A percentile compares a stretch with the other conserved stretches of the same genome.
phyloP scores from a whole-genome alignment of 2,329 filamentous ascomycete species.

The Arthrobotrys sphaeroides region DNA sequence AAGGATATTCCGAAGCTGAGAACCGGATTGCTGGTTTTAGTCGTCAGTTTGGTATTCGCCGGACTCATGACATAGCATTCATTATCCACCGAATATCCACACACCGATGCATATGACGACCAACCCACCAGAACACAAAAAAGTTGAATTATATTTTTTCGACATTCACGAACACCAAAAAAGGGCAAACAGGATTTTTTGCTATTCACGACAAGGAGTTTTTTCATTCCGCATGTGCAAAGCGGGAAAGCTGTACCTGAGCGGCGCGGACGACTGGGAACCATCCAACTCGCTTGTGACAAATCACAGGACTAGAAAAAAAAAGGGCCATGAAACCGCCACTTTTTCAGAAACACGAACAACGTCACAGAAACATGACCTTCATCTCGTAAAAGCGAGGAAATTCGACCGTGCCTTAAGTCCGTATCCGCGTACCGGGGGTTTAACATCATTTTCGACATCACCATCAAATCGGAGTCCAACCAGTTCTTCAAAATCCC shows the following conservation, averaged over 20 bases:
- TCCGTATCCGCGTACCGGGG: too few relatives aligned
- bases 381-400: too few relatives aligned
- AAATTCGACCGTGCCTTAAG: too few relatives aligned
- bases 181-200: too few relatives aligned
- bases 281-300: neutral
- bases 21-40: slow-evolving; percentile 41
- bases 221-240: neutral
- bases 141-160: too few relatives aligned
- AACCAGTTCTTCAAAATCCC: too few relatives aligned
- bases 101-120: neutral
- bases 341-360: slow-evolving; percentile 20
- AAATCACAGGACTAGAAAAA: neutral
- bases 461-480: too few relatives aligned
- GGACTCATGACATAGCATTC: slow-evolving; percentile 46
- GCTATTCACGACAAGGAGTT: slow-evolving; percentile 20
- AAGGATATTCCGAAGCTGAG: slow-evolving; percentile 52
- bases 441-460: too few relatives aligned
- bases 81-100: neutral
- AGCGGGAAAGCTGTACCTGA: neutral
- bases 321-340: neutral
- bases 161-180: too few relatives aligned
- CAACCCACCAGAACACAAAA: too few relatives aligned
- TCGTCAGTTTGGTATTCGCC: slow-evolving; percentile 44
- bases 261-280: neutral
- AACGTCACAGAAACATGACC: too few relatives aligned